Percentiles rank a stretch among this genome's conserved stretches.
Conservation (phyloP, 2,329 filamentous ascomycete genomes). For the Hyphodiscus sp. region DNA sequence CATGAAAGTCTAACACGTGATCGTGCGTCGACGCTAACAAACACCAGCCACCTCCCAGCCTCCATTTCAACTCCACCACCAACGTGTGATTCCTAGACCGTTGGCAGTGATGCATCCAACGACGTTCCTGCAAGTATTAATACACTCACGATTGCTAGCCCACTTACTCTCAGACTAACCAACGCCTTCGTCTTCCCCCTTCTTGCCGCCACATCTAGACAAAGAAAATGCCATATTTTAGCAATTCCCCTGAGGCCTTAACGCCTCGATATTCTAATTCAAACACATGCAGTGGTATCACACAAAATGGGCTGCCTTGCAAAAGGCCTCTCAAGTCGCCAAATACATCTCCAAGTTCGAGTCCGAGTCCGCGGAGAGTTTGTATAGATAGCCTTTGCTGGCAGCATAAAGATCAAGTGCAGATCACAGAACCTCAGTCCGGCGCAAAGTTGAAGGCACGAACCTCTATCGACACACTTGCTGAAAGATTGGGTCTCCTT, state of each 20-base stretch:
- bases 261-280: constrained; percentile 76
- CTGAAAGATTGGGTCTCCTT: constrained; percentile 71
- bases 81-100: constrained; percentile 2
- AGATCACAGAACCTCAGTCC: constrained; percentile 34
- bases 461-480: constrained; percentile 80
- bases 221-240: constrained; percentile 54
- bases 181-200: background rate
- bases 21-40: background rate
- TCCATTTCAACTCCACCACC: background rate
- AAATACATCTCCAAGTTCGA: constrained; percentile 23
- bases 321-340: constrained; percentile 51
- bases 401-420: constrained; percentile 82
- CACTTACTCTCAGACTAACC: constrained; percentile 10
- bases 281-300: constrained; percentile 84
- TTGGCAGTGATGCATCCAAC: constrained; percentile 4
- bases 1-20: background rate
- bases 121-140: background rate
- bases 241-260: constrained; percentile 73
- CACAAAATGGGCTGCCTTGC: constrained; percentile 70
- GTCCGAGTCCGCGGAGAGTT: constrained; percentile 22
- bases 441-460: constrained; percentile 51
- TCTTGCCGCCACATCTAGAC: too few species aligned
- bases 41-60: constrained; percentile 4
- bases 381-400: constrained; percentile 62
- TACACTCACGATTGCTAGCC: constrained; percentile 14